phyloP scores from a whole-genome alignment of 495 filamentous ascomycete species.

The Beverwykella pulmonaria region DNA sequence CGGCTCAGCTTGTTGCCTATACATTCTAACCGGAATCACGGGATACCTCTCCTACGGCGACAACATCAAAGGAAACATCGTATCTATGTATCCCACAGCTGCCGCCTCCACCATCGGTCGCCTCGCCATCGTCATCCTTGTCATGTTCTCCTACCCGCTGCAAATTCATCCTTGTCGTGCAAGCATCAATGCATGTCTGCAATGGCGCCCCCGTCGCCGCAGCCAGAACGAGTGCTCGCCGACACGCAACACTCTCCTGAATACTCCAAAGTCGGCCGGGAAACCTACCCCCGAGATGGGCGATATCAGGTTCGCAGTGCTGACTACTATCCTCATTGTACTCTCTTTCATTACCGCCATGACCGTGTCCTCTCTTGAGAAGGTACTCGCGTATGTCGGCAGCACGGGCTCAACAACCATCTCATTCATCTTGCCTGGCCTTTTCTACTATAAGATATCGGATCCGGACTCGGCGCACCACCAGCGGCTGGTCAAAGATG shows the following conservation, averaged over 20 bases:
- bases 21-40: conserved; percentile 89
- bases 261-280: conserved; percentile 8
- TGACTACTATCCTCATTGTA: conserved; percentile 83
- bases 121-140: conserved; percentile 92
- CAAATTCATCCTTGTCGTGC: conserved; percentile 95
- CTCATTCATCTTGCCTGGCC: conserved; percentile 90
- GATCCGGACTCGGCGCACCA: conserved; percentile 81
- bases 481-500: conserved; percentile 82
- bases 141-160: conserved; percentile 95
- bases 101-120: conserved; percentile 86
- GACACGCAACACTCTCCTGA: conserved; percentile 41
- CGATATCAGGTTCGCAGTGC: conserved; percentile 83
- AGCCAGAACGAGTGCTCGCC: conserved; percentile 36
- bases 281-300: conserved; percentile 61
- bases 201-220: conserved; percentile 75
- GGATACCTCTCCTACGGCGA: conserved; percentile 94
- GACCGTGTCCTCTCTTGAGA: conserved; percentile 84
- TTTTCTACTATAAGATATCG: conserved; percentile 98
- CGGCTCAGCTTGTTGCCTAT: conserved; percentile 76
- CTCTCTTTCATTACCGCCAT: conserved; percentile 85
- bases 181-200: conserved; percentile 85
- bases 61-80: conserved; percentile 85
- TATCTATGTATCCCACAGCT: conserved; percentile 84
- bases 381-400: conserved; percentile 92
- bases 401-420: conserved; percentile 92